phyloP scores from a whole-genome alignment of 108 stramenopile genomes.

The Fistulifera solaris region DNA sequence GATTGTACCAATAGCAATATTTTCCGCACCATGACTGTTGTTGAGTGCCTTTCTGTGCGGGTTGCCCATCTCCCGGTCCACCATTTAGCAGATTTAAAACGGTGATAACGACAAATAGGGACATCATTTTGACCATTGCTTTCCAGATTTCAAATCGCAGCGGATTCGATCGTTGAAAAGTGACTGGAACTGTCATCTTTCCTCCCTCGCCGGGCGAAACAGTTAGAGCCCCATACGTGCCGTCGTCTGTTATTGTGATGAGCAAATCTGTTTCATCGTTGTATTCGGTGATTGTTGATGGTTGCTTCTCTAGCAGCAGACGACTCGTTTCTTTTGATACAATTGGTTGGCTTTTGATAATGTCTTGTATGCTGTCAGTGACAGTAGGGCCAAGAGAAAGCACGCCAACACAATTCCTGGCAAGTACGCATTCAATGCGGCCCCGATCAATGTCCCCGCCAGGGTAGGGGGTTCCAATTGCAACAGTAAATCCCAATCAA shows the following conservation, averaged over 20 bases:
- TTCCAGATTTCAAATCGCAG: background rate
- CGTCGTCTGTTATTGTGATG: background rate
- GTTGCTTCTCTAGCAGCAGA: background rate
- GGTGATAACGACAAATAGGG: slow-evolving; percentile 41
- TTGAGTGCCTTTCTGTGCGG: background rate
- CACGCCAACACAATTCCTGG: slow-evolving; percentile 77
- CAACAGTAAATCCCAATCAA: slow-evolving; percentile 96
- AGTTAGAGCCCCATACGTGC: background rate
- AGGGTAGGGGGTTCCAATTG: slow-evolving; percentile 95
- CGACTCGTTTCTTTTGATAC: slow-evolving; percentile 68
- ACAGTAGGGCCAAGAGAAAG: slow-evolving; percentile 69
- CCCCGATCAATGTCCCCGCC: slow-evolving; percentile 85
- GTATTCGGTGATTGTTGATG: background rate
- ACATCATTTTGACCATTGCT: background rate
- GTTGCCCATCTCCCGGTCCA: background rate
- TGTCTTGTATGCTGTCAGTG: slow-evolving; percentile 71
- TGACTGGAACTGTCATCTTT: background rate
- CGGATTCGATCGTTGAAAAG: background rate
- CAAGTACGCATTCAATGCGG: slow-evolving; percentile 77
- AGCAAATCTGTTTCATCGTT: background rate
- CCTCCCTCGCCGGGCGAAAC: background rate
- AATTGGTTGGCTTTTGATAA: slow-evolving; percentile 77
- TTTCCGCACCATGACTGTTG: background rate
- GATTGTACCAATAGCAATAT: background rate
- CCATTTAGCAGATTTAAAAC: slow-evolving; percentile 76